Conservation (phyloP, 2,329 filamentous ascomycete species). For the Trichoderma afroharzianum region DNA sequence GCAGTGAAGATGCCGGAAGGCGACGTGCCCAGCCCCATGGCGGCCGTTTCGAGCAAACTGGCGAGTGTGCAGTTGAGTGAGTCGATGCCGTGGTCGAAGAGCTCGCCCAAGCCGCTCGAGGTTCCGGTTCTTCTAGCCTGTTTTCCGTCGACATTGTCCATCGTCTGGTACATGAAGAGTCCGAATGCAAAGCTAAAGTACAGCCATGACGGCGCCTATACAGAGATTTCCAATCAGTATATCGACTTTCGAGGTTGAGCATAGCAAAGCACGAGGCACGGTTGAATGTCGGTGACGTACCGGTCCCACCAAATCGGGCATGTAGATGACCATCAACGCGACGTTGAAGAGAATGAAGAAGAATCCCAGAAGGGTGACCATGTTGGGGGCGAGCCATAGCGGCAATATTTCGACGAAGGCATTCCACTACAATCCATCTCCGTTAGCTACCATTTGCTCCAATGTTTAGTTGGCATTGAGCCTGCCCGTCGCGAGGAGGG, state of each 20-base stretch:
- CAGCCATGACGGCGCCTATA: slow-evolving; percentile 78
- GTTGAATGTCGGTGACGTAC: slow-evolving; percentile 47
- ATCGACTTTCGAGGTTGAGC: neutral
- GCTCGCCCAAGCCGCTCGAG: slow-evolving; percentile 88
- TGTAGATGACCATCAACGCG: slow-evolving; percentile 65
- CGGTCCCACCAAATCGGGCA: slow-evolving; percentile 88
- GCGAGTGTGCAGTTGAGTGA: slow-evolving; percentile 95
- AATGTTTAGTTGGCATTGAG: neutral
- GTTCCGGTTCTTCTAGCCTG: slow-evolving; percentile 93
- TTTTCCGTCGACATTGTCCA: slow-evolving; percentile 99
- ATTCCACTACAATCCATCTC: slow-evolving; percentile 71
- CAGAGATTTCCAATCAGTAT: neutral
- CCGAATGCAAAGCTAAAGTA: slow-evolving; percentile 96
- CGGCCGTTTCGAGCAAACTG: slow-evolving; percentile 84
- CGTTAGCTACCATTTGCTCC: slow-evolving; percentile 15
- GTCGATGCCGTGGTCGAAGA: slow-evolving; percentile 98
- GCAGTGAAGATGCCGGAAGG: slow-evolving; percentile 87
- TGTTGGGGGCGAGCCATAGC: slow-evolving; percentile 95
- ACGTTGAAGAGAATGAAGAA: slow-evolving; percentile 89
- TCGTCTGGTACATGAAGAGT: slow-evolving; percentile 97
- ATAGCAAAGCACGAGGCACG: neutral
- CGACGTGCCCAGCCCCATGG: slow-evolving; percentile 85
- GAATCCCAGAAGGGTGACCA: slow-evolving; percentile 94
- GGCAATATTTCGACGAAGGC: slow-evolving; percentile 87
- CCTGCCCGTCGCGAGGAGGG: neutral